Percentiles rank a stretch among this genome's conserved stretches.
phyloP scores from a whole-genome alignment of 176 grass and related monocot species.

The Oryza glaberrima region DNA sequence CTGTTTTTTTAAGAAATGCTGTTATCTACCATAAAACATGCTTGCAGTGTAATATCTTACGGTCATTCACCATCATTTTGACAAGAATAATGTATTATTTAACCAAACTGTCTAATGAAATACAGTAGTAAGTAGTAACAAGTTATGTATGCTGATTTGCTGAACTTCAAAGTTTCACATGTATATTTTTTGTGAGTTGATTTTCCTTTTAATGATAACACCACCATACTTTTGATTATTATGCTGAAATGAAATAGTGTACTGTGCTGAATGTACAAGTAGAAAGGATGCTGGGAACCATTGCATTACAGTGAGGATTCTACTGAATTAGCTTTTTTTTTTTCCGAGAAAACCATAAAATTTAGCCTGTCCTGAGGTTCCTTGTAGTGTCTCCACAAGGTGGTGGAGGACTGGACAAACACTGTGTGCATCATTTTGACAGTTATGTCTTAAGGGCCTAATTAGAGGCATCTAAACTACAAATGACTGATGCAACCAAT shows the following conservation, averaged over 20 bases:
- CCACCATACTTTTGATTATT: not conserved
- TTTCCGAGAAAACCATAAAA: not conserved
- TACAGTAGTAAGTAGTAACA: not conserved
- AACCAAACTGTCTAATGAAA: not conserved
- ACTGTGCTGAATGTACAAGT: not conserved
- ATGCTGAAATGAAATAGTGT: not conserved
- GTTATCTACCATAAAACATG: not conserved
- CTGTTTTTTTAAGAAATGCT: conserved; percentile 22
- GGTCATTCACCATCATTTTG: not conserved
- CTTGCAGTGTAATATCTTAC: not conserved
- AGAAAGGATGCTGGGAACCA: not conserved
- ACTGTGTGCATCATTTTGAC: not conserved
- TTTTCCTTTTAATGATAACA: not conserved
- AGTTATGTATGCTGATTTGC: not conserved
- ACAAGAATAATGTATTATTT: not conserved
- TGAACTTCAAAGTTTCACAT: not conserved
- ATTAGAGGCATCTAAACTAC: not conserved
- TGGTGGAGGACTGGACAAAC: not conserved
- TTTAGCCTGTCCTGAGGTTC: not conserved
- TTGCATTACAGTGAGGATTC: not conserved
- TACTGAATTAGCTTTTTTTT: not conserved
- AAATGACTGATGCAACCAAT: not conserved
- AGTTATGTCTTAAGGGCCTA: not conserved
- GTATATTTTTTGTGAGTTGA: not conserved
- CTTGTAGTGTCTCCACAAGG: not conserved